phyloP scores from a whole-genome alignment of 176 grass and related monocot genomes.

The barley (Hordeum vulgare) region MorexV3_pseudomolecules_assembly NC_058524.1:160367340-160367839 shows the following conservation, averaged over 20 bases:
- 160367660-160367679: neutral
- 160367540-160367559: constrained; percentile 66
- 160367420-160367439: constrained; percentile 87
- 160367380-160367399: constrained; percentile 82
- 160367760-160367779: neutral
- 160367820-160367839: too few relatives aligned
- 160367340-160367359: constrained; percentile 52
- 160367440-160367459: constrained; percentile 13
- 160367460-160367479: neutral
- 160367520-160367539: constrained; percentile 10
- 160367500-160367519: constrained; percentile 3
- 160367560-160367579: constrained; percentile 78
- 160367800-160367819: neutral
- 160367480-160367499: neutral
- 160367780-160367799: constrained; percentile 10
- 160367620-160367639: constrained; percentile 57
- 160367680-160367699: neutral
- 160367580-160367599: constrained; percentile 91
- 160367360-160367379: constrained; percentile 73
- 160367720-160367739: neutral
- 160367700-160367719: neutral
- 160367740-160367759: neutral
- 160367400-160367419: constrained; percentile 95
- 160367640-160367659: constrained; percentile 22
- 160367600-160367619: constrained; percentile 42